phyloP scores from a whole-genome alignment of 345 rosid genomes.

The Sonneratia alba region DNA sequence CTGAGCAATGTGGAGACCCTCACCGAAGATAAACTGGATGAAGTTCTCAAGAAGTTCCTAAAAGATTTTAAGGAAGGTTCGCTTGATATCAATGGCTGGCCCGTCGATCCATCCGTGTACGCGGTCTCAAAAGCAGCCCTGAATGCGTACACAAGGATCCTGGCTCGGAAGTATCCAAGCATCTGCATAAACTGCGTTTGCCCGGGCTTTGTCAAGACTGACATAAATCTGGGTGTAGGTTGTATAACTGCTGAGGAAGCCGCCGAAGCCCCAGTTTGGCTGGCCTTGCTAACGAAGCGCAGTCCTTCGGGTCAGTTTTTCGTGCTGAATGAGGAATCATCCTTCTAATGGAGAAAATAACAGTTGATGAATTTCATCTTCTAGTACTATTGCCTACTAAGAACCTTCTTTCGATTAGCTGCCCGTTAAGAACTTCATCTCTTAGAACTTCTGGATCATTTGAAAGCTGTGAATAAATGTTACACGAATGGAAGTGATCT shows the following conservation, averaged over 20 bases:
- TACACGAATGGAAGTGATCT: no score
- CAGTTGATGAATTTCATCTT: no score
- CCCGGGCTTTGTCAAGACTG: conserved; percentile 17
- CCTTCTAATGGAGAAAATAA: not conserved
- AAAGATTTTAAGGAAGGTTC: conserved; percentile 29
- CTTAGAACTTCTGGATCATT: no score
- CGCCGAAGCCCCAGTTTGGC: conserved; percentile 16
- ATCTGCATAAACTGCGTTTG: conserved; percentile 10
- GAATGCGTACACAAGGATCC: conserved; percentile 15
- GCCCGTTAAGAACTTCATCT: no score
- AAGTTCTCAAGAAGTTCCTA: conserved; percentile 25
- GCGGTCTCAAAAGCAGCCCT: conserved; percentile 11
- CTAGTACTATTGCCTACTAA: no score
- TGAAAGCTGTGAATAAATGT: no score
- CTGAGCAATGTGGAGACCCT: conserved; percentile 29
- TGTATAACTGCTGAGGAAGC: conserved; percentile 17
- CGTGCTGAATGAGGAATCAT: not conserved
- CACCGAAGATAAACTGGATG: conserved; percentile 33
- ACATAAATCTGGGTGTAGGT: conserved; percentile 14
- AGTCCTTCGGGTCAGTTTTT: conserved; percentile 33
- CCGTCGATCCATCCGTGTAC: conserved; percentile 7
- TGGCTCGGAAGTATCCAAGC: conserved; percentile 1
- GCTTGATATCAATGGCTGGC: conserved; percentile 29
- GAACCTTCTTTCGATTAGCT: no score
- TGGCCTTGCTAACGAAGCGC: conserved; percentile 24